These are phyloP conservation scores for Tylopilus rubrobrunneus DNA, from an alignment of 768 basidiomycete species.

Conservation along the genomic window DNA sequence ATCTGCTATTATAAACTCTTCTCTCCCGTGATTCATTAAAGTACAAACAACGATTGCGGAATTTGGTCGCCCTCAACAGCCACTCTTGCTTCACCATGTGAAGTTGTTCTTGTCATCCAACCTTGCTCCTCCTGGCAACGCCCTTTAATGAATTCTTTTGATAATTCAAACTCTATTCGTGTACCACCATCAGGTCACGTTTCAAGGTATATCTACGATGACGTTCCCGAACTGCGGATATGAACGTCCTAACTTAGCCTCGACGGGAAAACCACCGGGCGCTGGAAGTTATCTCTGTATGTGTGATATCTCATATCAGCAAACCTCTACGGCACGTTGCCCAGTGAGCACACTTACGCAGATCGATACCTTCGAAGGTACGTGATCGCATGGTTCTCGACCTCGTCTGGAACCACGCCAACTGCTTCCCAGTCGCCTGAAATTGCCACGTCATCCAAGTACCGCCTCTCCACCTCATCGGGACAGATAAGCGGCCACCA, in stretches of 20 bases:
- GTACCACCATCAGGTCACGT: slow-evolving; percentile 14
- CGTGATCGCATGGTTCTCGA: slow-evolving; percentile 86
- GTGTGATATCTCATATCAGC: slow-evolving; percentile 10
- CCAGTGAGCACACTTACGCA: slow-evolving; percentile 56
- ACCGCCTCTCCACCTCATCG: slow-evolving; percentile 87
- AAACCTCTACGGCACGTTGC: neutral
- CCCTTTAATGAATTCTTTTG: slow-evolving; percentile 20
- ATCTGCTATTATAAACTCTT: slow-evolving; percentile 30
- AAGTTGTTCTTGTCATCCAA: slow-evolving; percentile 10
- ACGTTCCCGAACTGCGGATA: slow-evolving; percentile 27
- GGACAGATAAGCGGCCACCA: slow-evolving; percentile 95
- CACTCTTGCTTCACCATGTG: slow-evolving; percentile 19
- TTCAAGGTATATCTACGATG: slow-evolving; percentile 8
- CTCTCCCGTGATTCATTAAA: slow-evolving; percentile 18
- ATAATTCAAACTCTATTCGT: slow-evolving; percentile 23
- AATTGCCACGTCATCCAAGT: slow-evolving; percentile 73
- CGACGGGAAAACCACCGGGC: slow-evolving; percentile 62
- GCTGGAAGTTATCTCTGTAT: slow-evolving; percentile 61
- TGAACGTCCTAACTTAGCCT: slow-evolving; percentile 36
- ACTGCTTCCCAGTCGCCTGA: slow-evolving; percentile 81
- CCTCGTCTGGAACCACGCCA: slow-evolving; percentile 75
- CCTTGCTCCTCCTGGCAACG: slow-evolving; percentile 30
- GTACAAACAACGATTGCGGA: slow-evolving; percentile 14
- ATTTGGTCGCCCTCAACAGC: slow-evolving; percentile 22
- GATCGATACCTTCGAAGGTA: slow-evolving; percentile 88